phyloP scores from a whole-genome alignment of 1,284 basidiomycete species.

The Thecaphora thlaspeos region DNA sequence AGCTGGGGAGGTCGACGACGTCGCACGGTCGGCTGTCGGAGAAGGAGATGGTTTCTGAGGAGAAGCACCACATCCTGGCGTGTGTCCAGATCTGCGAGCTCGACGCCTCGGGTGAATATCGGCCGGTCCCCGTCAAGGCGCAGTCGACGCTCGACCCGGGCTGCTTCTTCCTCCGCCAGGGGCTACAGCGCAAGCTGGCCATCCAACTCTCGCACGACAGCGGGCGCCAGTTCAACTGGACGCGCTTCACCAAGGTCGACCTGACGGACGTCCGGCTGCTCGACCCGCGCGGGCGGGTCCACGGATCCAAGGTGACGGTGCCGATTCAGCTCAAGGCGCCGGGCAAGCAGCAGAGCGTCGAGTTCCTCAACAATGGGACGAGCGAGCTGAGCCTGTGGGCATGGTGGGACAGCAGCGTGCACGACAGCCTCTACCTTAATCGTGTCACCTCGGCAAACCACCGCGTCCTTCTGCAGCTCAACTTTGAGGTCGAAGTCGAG shows the following conservation, averaged over 20 bases:
- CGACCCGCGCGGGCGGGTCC: slow-evolving; percentile 77
- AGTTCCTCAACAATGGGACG: slow-evolving; percentile 43
- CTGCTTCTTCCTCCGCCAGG: slow-evolving; percentile 85
- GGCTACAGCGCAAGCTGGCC: slow-evolving; percentile 79
- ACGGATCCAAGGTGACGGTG: slow-evolving; percentile 66
- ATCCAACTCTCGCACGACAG: slow-evolving; percentile 81
- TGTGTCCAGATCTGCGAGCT: slow-evolving; percentile 85
- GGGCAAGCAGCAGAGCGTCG: slow-evolving; percentile 36
- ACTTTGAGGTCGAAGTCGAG: slow-evolving; percentile 77
- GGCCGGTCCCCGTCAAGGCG: slow-evolving; percentile 77
- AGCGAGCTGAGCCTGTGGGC: slow-evolving; percentile 40
- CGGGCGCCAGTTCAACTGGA: slow-evolving; percentile 83
- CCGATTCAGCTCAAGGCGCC: slow-evolving; percentile 35
- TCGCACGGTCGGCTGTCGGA: slow-evolving; percentile 65
- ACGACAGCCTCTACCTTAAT: slow-evolving; percentile 83
- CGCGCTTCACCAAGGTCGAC: slow-evolving; percentile 72
- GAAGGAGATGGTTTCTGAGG: slow-evolving; percentile 83
- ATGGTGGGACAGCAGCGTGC: slow-evolving; percentile 91
- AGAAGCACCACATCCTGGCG: slow-evolving; percentile 83
- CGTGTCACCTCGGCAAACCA: slow-evolving; percentile 76
- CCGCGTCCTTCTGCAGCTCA: slow-evolving; percentile 74
- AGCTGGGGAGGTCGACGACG: slow-evolving; percentile 11
- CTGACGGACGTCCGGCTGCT: slow-evolving; percentile 79
- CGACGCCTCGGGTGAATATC: slow-evolving; percentile 77
- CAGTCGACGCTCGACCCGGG: slow-evolving; percentile 78